Percentiles rank a stretch among this genome's conserved stretches.
Evolutionary conservation across 2,329 filamentous ascomycete species (phyloP).

Genomic region (Teratosphaeria nubilosa): DNA sequence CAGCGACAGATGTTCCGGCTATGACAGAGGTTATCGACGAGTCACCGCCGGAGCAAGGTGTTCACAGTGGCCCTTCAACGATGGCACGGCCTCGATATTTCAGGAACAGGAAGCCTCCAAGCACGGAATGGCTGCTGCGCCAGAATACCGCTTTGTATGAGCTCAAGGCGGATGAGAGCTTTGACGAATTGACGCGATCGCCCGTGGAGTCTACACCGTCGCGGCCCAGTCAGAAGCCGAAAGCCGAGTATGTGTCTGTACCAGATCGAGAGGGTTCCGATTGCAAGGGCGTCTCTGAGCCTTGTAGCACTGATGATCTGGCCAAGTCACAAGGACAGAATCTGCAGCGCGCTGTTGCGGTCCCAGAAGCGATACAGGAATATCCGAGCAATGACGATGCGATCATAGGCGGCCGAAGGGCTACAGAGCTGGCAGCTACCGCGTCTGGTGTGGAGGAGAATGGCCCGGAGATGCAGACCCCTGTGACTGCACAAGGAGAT

Average conservation of each 20-base stretch:
- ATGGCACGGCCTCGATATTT: neutral
- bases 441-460: neutral
- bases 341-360: neutral
- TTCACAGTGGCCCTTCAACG: neutral
- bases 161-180: conserved; percentile 4
- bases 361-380: neutral
- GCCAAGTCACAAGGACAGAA: neutral
- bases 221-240: neutral
- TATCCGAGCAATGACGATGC: neutral
- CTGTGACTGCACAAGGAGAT: neutral
- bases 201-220: conserved; percentile 2
- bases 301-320: neutral
- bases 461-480: neutral
- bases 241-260: neutral
- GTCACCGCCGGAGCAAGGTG: neutral
- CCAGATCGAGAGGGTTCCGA: neutral
- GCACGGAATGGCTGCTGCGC: conserved; percentile 5
- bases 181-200: conserved; percentile 4
- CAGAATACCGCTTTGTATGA: conserved; percentile 2
- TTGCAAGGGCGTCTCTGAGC: neutral
- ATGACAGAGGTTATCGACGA: neutral
- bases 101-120: neutral
- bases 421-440: neutral
- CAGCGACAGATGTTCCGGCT: neutral
- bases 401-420: neutral